Evolutionary conservation across 1,284 basidiomycete species (phyloP).

Genomic region (Apiotrichum mycotoxinovorans): DNA sequence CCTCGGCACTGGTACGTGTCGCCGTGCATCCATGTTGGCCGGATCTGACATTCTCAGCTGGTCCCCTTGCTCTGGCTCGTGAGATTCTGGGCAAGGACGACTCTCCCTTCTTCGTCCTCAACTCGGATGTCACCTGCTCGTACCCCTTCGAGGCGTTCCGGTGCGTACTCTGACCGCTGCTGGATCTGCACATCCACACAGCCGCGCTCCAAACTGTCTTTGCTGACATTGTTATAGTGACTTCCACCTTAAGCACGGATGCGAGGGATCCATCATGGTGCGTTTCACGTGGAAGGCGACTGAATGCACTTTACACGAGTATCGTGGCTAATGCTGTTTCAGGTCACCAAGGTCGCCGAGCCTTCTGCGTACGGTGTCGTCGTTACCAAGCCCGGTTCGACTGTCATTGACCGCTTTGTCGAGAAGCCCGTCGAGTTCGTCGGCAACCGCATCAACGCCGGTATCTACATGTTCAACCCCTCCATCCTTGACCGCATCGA

Average conservation of each 20-base stretch:
- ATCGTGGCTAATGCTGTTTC: slow-evolving; percentile 51
- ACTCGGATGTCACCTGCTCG: slow-evolving; percentile 56
- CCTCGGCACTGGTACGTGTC: slow-evolving; percentile 53
- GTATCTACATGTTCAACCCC: slow-evolving; percentile 59
- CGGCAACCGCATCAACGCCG: slow-evolving; percentile 58
- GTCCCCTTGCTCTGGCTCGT: slow-evolving; percentile 55
- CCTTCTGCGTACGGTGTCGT: slow-evolving; percentile 57
- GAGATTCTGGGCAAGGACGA: slow-evolving; percentile 57
- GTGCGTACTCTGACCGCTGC: slow-evolving; percentile 27
- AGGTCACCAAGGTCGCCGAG: slow-evolving; percentile 56
- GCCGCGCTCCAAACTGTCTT: too few species aligned
- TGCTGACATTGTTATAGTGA: slow-evolving; percentile 35
- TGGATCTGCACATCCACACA: neutral
- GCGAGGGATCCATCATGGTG: slow-evolving; percentile 56
- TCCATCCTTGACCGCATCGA: slow-evolving; percentile 55
- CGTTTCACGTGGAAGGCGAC: neutral
- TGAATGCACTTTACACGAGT: slow-evolving; percentile 49
- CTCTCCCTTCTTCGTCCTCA: slow-evolving; percentile 57
- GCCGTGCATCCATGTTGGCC: neutral
- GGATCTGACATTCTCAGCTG: slow-evolving; percentile 43
- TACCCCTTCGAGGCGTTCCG: slow-evolving; percentile 56
- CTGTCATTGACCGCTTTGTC: slow-evolving; percentile 56
- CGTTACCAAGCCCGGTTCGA: slow-evolving; percentile 53
- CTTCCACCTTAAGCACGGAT: slow-evolving; percentile 56
- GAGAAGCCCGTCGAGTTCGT: slow-evolving; percentile 58